Evolutionary conservation across 169 alveolate species (phyloP).

Genomic region (Plasmodium inui): DNA sequence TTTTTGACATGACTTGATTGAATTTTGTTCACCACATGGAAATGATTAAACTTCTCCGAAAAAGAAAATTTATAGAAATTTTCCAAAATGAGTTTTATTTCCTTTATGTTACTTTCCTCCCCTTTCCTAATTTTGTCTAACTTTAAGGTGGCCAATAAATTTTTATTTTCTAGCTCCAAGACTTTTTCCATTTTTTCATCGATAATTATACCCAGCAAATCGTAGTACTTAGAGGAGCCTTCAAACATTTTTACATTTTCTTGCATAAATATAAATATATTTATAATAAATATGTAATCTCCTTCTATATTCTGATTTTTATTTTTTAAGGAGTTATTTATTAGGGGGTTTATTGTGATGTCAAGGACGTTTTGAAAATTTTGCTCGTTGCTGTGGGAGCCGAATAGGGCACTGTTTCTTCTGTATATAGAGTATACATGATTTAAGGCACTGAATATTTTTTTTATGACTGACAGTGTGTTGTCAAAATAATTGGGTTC

Average conservation of each 20-base stretch:
- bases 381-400: conserved; percentile 12
- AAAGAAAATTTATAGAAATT: conserved; percentile 62
- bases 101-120: conserved; percentile 22
- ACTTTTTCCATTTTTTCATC: conserved; percentile 54
- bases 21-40: conserved; percentile 24
- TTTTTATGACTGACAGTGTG: conserved; percentile 29
- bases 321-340: conserved; percentile 63
- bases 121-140: conserved; percentile 27
- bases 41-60: conserved; percentile 34
- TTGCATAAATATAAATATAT: conserved; percentile 56
- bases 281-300: conserved; percentile 64
- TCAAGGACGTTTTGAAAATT: conserved; percentile 73
- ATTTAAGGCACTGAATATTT: conserved; percentile 53
- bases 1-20: conserved; percentile 35
- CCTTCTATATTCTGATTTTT: conserved; percentile 27
- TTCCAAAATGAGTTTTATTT: conserved; percentile 24
- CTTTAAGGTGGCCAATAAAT: conserved; percentile 12
- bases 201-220: conserved; percentile 33
- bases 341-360: conserved; percentile 66
- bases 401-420: conserved; percentile 8
- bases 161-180: conserved; percentile 12
- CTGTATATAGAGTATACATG: conserved; percentile 42
- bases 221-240: conserved; percentile 58
- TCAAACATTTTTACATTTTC: conserved; percentile 46
- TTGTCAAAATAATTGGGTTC: conserved; percentile 33